Conservation (phyloP, 257 asterid species). For the Solanum paucissectum region DNA sequence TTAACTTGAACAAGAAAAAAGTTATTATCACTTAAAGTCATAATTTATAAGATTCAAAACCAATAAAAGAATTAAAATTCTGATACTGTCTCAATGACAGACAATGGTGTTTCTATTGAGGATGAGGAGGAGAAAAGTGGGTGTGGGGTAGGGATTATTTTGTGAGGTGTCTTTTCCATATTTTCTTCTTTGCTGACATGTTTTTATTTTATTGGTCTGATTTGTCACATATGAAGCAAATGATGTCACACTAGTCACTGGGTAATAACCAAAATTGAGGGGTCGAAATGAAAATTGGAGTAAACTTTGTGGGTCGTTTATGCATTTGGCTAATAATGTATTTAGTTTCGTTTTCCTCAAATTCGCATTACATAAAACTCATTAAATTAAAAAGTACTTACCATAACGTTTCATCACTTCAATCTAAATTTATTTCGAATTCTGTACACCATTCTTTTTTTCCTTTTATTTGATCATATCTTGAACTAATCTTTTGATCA, state of each 20-base stretch:
- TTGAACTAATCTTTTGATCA: no score
- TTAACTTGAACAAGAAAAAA: no score
- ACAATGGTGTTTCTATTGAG: no score
- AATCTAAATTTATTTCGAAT: background rate
- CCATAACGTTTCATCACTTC: rapidly evolving
- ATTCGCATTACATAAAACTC: rapidly evolving
- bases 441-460: background rate
- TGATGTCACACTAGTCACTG: background rate
- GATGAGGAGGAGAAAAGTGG: background rate
- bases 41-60: no score
- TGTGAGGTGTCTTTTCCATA: background rate
- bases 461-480: background rate
- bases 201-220: background rate
- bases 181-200: background rate
- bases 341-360: background rate
- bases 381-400: background rate
- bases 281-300: background rate
- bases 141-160: background rate
- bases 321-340: background rate
- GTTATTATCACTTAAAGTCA: background rate
- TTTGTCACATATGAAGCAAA: background rate
- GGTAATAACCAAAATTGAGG: background rate
- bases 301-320: background rate
- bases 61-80: no score
- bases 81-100: background rate